Percentiles rank a stretch among this genome's conserved stretches.
phyloP scores from a whole-genome alignment of 129 eudicot genomes.

The Glebionis coronaria region DNA sequence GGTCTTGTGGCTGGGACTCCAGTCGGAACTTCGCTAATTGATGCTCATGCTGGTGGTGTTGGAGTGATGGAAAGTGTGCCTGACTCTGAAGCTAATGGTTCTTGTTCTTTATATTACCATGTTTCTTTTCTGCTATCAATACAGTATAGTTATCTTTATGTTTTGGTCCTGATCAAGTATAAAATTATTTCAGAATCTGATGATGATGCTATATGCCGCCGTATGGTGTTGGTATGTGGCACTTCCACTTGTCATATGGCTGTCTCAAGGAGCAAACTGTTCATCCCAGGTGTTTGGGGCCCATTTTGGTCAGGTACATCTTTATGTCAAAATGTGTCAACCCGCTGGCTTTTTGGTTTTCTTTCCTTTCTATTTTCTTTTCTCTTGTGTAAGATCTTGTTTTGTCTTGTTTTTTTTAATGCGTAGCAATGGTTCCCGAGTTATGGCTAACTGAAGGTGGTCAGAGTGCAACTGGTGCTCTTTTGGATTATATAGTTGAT shows the following conservation, averaged over 20 bases:
- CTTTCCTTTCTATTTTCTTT: background rate
- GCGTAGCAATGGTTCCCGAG: constrained; percentile 88
- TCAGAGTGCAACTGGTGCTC: constrained; percentile 96
- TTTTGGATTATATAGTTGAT: constrained; percentile 74
- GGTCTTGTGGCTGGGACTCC: constrained; percentile 81
- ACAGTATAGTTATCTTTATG: constrained; percentile 1
- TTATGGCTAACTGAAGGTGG: constrained; percentile 99
- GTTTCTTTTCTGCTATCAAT: constrained; percentile 7
- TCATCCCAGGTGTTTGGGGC: constrained; percentile 98
- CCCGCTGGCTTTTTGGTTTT: background rate
- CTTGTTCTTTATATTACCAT: background rate
- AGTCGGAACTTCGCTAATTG: constrained; percentile 92
- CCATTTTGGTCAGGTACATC: constrained; percentile 93
- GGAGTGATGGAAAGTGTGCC: constrained; percentile 97
- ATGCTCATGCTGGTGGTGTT: constrained; percentile 99
- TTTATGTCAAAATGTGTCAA: background rate
- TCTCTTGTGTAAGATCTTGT: background rate
- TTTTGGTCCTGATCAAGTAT: constrained; percentile 11
- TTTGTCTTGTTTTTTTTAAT: background rate
- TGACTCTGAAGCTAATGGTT: constrained; percentile 51
- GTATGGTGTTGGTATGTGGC: constrained; percentile 97
- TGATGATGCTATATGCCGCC: constrained; percentile 72
- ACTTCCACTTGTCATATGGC: constrained; percentile 99
- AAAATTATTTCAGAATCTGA: constrained; percentile 47
- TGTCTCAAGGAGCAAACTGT: constrained; percentile 71